Conservation (phyloP, 352 stramenopile species). For the Thalassiosira oceanica region DNA sequence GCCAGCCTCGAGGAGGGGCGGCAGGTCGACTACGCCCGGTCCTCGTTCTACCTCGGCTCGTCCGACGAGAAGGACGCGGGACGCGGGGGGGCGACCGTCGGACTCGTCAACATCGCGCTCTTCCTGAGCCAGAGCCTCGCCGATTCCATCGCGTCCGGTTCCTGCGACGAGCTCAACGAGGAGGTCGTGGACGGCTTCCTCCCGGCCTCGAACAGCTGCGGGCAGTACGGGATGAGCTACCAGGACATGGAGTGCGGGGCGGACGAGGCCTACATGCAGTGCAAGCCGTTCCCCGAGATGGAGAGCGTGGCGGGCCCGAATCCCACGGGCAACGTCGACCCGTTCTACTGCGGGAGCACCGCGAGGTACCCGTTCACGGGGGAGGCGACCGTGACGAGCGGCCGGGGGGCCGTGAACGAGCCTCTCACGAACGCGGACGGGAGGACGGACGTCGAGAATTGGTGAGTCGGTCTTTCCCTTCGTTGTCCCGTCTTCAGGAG, state of each 20-base stretch:
- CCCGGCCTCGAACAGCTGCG: constrained; percentile 53
- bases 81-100: too few species aligned
- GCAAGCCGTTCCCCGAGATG: background rate
- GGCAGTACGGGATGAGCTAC: constrained; percentile 48
- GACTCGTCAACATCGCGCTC: constrained; percentile 23
- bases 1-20: too few species aligned
- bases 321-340: background rate
- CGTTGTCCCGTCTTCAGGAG: constrained; percentile 12
- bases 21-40: background rate
- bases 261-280: constrained; percentile 4
- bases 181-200: constrained; percentile 37
- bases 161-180: constrained; percentile 48
- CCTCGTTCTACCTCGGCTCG: background rate
- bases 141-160: constrained; percentile 38
- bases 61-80: background rate
- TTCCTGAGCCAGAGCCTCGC: constrained; percentile 44
- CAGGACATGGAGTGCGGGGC: constrained; percentile 29
- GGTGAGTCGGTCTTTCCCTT: too few species aligned
- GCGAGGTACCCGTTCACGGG: background rate
- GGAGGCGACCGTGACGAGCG: background rate
- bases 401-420: background rate
- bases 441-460: constrained; percentile 28
- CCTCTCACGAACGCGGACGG: constrained; percentile 14
- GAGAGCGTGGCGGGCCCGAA: background rate
- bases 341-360: background rate